Conservation (phyloP, 2,329 filamentous ascomycete genomes). For the Ophiobolus disseminans region DNA sequence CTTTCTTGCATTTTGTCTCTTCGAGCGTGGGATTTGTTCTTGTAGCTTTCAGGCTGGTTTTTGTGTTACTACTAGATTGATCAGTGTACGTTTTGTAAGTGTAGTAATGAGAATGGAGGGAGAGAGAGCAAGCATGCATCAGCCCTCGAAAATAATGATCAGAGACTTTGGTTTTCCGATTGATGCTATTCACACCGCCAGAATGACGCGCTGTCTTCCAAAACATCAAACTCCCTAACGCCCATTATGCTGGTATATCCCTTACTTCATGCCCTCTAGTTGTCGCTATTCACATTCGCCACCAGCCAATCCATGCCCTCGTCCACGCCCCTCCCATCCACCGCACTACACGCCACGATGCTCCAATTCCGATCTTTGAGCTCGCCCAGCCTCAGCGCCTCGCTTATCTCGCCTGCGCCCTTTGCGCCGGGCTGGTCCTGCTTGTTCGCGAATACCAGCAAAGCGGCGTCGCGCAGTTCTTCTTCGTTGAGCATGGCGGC, state of each 20-base stretch:
- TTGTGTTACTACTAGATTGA: slow-evolving; percentile 10
- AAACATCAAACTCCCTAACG: too few species aligned
- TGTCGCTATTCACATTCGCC: slow-evolving; percentile 58
- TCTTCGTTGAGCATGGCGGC: slow-evolving; percentile 97
- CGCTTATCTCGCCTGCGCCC: slow-evolving; percentile 94
- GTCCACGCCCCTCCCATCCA: slow-evolving; percentile 91
- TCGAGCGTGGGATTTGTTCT: not conserved
- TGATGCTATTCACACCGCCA: too few species aligned
- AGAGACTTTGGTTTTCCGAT: too few species aligned
- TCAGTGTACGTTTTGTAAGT: not conserved
- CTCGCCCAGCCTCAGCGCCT: slow-evolving; percentile 87
- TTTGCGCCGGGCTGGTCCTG: slow-evolving; percentile 97
- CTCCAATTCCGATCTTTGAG: slow-evolving; percentile 98
- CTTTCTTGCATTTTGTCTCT: not conserved
- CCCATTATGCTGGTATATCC: too few species aligned
- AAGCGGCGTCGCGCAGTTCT: slow-evolving; percentile 87
- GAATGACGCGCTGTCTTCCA: too few species aligned
- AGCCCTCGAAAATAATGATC: too few species aligned
- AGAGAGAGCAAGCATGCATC: not conserved
- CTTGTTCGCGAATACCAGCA: slow-evolving; percentile 98
- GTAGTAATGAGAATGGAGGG: slow-evolving; percentile 3
- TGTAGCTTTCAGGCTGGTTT: too few species aligned
- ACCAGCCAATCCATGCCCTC: slow-evolving; percentile 99
- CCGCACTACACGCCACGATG: slow-evolving; percentile 95
- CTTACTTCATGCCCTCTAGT: not conserved